phyloP scores from a whole-genome alignment of 2,329 filamentous ascomycete species.

The Talaromyces amestolkiae region DNA sequence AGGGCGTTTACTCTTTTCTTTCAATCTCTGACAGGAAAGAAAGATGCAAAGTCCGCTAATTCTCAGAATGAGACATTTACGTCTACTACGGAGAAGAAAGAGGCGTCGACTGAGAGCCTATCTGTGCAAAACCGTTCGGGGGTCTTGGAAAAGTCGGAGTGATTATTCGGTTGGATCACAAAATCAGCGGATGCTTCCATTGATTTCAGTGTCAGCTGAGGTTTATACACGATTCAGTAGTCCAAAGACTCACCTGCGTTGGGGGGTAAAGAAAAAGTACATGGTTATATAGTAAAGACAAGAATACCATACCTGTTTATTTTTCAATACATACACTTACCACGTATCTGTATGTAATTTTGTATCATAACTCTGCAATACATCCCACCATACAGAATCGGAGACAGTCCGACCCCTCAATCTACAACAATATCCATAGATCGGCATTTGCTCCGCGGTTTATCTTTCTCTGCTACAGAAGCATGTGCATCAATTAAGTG shows the following conservation, averaged over 20 bases:
- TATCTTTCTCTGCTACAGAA: too few relatives aligned
- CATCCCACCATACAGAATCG: neutral
- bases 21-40: neutral
- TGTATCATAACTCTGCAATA: neutral
- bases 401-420: neutral
- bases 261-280: neutral
- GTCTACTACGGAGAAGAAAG: neutral
- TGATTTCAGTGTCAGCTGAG: too few relatives aligned
- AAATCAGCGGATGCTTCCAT: too few relatives aligned
- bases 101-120: neutral
- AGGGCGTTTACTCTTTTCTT: conserved; percentile 15
- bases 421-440: neutral
- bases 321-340: neutral
- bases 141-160: neutral
- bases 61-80: neutral
- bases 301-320: neutral
- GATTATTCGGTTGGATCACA: neutral
- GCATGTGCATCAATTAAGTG: neutral
- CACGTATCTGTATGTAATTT: too few relatives aligned
- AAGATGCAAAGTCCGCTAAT: neutral
- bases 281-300: neutral
- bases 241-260: too few relatives aligned
- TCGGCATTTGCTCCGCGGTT: neutral
- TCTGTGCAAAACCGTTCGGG: neutral
- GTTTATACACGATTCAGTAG: neutral